A percentile compares a stretch with the other conserved stretches of the same genome.
Conservation (phyloP, 2,329 filamentous ascomycete genomes). For the Pseudocercospora cruenta region DNA sequence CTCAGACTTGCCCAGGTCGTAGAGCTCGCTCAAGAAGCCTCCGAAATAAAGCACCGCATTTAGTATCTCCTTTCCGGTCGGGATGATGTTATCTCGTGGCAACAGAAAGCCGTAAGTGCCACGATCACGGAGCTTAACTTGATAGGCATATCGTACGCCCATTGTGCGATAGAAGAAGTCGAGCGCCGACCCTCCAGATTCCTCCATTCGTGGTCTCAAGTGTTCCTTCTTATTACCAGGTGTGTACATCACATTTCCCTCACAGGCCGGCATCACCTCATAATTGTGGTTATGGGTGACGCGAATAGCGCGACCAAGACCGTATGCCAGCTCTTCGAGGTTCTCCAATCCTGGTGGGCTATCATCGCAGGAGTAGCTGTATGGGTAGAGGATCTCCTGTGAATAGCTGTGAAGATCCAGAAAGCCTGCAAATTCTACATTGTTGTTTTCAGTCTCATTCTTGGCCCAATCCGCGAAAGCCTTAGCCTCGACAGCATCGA, state of each 20-base stretch:
- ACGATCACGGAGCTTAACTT: conserved; percentile 90
- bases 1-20: conserved; percentile 32
- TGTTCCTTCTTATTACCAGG: conserved; percentile 38
- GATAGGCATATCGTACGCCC: conserved; percentile 80
- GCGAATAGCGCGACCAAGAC: conserved; percentile 85
- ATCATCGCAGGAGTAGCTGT: conserved; percentile 78
- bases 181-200: conserved; percentile 80
- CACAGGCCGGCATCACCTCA: conserved; percentile 78
- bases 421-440: conserved; percentile 78
- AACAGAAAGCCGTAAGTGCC: conserved; percentile 93
- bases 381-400: conserved; percentile 92
- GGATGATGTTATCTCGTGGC: conserved; percentile 64
- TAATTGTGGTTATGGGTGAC: conserved; percentile 67
- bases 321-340: conserved; percentile 84
- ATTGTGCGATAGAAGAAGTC: conserved; percentile 96
- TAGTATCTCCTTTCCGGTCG: conserved; percentile 72
- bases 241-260: conserved; percentile 65
- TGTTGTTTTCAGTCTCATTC: conserved; percentile 72
- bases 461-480: conserved; percentile 79
- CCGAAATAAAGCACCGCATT: conserved; percentile 83
- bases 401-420: conserved; percentile 94
- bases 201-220: conserved; percentile 64
- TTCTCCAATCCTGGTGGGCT: conserved; percentile 87
- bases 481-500: conserved; percentile 79
- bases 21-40: conserved; percentile 67